A percentile compares a stretch with the other conserved stretches of the same genome.
These are phyloP conservation scores for Umbelopsis sp. DNA, from an alignment of 371 early-diverging fungal genomes.

Conservation along the genomic window DNA sequence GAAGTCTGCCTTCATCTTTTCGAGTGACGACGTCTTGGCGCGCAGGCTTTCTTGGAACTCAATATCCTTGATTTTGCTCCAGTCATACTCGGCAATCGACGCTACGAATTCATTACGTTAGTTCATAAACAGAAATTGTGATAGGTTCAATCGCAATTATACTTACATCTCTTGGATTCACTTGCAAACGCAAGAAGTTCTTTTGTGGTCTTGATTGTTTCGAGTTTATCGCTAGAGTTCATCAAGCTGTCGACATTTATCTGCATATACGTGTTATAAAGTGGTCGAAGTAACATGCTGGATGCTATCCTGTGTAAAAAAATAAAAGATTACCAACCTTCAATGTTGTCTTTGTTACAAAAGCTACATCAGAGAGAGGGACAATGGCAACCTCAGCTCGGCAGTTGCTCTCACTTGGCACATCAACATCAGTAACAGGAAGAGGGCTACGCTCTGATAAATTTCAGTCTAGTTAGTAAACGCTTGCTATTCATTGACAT, in stretches of 20 bases:
- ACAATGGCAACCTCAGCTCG: slow-evolving; percentile 56
- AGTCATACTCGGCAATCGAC: slow-evolving; percentile 62
- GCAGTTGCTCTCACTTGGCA: slow-evolving; percentile 49
- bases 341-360: slow-evolving; percentile 58
- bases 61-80: slow-evolving; percentile 78
- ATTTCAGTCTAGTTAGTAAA: background rate
- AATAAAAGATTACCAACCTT: slow-evolving; percentile 33
- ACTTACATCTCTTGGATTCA: slow-evolving; percentile 44
- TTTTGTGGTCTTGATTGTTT: slow-evolving; percentile 49
- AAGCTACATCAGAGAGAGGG: slow-evolving; percentile 65
- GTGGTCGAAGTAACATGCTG: background rate
- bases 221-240: slow-evolving; percentile 47
- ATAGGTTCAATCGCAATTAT: background rate
- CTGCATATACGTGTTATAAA: slow-evolving; percentile 29
- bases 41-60: slow-evolving; percentile 80
- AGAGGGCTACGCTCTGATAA: slow-evolving; percentile 45
- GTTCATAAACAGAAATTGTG: background rate
- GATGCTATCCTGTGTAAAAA: background rate
- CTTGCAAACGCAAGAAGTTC: slow-evolving; percentile 59
- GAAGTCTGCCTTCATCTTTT: slow-evolving; percentile 49
- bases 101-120: slow-evolving; percentile 18
- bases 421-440: slow-evolving; percentile 64
- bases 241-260: slow-evolving; percentile 59
- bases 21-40: slow-evolving; percentile 51
- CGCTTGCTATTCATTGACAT: background rate